These are phyloP conservation scores for Nemophila menziesii DNA, from an alignment of 257 asterid genomes.

Conservation along the genomic window DNA sequence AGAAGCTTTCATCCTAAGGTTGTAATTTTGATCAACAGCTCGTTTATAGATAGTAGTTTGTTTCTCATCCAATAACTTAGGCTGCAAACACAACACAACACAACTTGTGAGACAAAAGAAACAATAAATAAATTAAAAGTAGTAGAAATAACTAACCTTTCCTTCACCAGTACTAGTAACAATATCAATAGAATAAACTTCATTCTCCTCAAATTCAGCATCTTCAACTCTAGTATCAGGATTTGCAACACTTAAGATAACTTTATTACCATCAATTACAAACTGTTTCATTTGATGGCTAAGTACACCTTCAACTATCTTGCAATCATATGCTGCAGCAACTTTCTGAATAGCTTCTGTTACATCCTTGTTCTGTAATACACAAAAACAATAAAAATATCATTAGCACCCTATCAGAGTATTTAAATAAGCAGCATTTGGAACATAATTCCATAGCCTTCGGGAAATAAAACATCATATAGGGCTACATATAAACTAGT, in stretches of 20 bases:
- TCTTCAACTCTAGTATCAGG: constrained; percentile 91
- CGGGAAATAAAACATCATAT: too few species aligned
- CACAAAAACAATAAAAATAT: constrained; percentile 1
- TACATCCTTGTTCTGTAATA: constrained; percentile 59
- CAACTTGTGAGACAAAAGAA: background rate
- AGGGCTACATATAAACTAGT: too few species aligned
- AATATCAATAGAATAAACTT: constrained; percentile 65
- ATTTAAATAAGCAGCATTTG: too few species aligned
- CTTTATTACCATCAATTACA: constrained; percentile 92
- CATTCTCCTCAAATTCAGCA: constrained; percentile 91
- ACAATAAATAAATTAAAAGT: background rate
- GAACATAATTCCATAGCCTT: too few species aligned
- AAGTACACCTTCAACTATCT: constrained; percentile 83
- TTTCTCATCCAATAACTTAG: constrained; percentile 67
- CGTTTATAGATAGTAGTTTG: constrained; percentile 64
- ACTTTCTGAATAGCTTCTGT: constrained; percentile 79
- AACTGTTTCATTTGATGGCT: constrained; percentile 95
- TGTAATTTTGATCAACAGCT: constrained; percentile 61
- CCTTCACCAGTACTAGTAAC: constrained; percentile 73
- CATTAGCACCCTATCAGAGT: too few species aligned
- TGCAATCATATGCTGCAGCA: constrained; percentile 93
- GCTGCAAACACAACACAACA: constrained; percentile 30
- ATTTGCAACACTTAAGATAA: constrained; percentile 52
- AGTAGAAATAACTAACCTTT: constrained; percentile 47
- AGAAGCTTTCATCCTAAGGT: constrained; percentile 66